Percentiles rank a stretch among this genome's conserved stretches.
Conservation (phyloP, 371 early-diverging fungal genomes). For the Mucor lusitanicus region DNA sequence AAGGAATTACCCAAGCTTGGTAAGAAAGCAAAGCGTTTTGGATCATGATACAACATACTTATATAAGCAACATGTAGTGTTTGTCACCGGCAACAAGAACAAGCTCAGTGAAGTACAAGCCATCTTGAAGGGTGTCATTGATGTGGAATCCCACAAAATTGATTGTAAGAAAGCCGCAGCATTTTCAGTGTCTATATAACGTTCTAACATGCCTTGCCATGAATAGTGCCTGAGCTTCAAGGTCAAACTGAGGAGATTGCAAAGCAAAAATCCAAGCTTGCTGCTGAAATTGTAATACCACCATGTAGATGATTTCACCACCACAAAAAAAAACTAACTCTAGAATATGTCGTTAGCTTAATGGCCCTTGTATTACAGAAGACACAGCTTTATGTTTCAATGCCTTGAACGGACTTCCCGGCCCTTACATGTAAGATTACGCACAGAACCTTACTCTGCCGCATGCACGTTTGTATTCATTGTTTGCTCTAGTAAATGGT, state of each 20-base stretch:
- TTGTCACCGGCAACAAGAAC: slow-evolving; percentile 86
- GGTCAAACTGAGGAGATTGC: slow-evolving; percentile 79
- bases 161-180: slow-evolving; percentile 61
- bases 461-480: neutral
- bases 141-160: slow-evolving; percentile 67
- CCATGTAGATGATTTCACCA: neutral
- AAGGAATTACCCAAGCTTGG: slow-evolving; percentile 6
- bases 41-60: neutral
- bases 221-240: slow-evolving; percentile 86
- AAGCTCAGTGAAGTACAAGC: slow-evolving; percentile 88
- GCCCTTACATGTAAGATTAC: slow-evolving; percentile 77
- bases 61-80: slow-evolving; percentile 24
- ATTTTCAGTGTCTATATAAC: neutral
- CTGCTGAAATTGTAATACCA: slow-evolving; percentile 60
- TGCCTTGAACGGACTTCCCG: slow-evolving; percentile 91
- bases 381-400: slow-evolving; percentile 94
- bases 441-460: neutral
- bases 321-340: neutral
- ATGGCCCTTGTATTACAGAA: slow-evolving; percentile 90
- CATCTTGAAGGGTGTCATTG: slow-evolving; percentile 71
- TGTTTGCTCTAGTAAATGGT: slow-evolving; percentile 83
- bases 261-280: slow-evolving; percentile 75
- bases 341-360: slow-evolving; percentile 44
- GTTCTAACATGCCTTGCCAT: neutral
- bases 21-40: neutral